Conservation (phyloP, 352 stramenopile species). For the Globisporangium abappressorium region DNA sequence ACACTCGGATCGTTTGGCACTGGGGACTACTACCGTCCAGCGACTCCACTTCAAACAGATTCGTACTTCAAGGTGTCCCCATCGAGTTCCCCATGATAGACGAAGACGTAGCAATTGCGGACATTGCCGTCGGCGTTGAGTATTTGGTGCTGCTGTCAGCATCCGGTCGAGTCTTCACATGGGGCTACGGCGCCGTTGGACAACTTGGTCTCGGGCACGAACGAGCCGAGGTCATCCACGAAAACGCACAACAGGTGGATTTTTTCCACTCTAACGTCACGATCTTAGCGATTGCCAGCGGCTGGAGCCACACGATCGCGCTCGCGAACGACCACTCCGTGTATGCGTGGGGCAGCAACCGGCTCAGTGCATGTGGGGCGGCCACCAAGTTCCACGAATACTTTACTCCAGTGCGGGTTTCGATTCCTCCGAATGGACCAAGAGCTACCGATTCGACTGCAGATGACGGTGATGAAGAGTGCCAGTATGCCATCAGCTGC, state of each 20-base stretch:
- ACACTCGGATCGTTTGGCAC: slow-evolving; percentile 26
- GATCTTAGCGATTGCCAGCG: slow-evolving; percentile 25
- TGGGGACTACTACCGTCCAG: slow-evolving; percentile 31
- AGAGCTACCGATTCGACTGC: background rate
- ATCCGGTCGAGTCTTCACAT: slow-evolving; percentile 31
- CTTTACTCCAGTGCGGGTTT: slow-evolving; percentile 33
- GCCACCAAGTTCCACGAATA: slow-evolving; percentile 49
- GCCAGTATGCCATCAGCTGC: slow-evolving; percentile 19
- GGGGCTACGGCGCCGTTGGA: slow-evolving; percentile 27
- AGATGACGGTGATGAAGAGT: background rate
- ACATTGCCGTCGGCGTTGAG: slow-evolving; percentile 27
- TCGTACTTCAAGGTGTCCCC: slow-evolving; percentile 16
- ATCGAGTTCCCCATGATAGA: slow-evolving; percentile 18
- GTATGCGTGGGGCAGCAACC: slow-evolving; percentile 42
- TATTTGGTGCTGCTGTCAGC: slow-evolving; percentile 31
- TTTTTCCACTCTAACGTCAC: slow-evolving; percentile 22
- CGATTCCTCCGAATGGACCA: slow-evolving; percentile 8
- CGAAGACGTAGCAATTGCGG: slow-evolving; percentile 16
- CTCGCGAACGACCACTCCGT: slow-evolving; percentile 21
- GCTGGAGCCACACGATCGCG: slow-evolving; percentile 39
- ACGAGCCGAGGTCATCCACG: slow-evolving; percentile 10
- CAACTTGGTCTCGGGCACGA: slow-evolving; percentile 35
- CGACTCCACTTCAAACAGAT: background rate
- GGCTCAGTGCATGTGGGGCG: slow-evolving; percentile 31
- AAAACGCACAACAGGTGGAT: slow-evolving; percentile 20